phyloP scores from a whole-genome alignment of 257 asterid species.

The Solanum verrucosum region DNA sequence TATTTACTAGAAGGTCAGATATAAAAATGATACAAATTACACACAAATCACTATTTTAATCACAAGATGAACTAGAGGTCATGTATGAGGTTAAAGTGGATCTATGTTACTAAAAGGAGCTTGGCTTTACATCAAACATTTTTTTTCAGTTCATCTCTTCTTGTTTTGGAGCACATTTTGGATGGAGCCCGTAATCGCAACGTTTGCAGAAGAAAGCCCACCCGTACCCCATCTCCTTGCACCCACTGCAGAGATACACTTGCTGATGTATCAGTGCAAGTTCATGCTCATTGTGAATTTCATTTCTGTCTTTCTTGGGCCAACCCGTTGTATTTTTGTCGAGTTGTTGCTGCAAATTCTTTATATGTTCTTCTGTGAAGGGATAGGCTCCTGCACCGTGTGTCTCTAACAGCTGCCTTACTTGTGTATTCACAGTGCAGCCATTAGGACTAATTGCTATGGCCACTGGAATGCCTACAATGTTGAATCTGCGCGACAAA shows the following conservation, averaged over 20 bases:
- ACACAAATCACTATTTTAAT: background rate
- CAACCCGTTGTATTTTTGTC: constrained; percentile 16
- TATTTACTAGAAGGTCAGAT: background rate
- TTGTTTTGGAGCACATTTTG: constrained; percentile 24
- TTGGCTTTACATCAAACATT: background rate
- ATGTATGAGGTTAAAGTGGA: background rate
- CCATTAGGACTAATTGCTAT: constrained; percentile 25
- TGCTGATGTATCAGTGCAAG: constrained; percentile 8
- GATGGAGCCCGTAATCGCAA: constrained; percentile 25
- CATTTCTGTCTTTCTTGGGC: constrained; percentile 19
- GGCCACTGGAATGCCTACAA: constrained; percentile 23
- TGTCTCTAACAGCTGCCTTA: constrained; percentile 15
- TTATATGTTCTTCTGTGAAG: constrained; percentile 13
- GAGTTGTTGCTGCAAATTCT: background rate
- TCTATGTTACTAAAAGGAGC: background rate
- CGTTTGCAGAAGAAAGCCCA: constrained; percentile 21
- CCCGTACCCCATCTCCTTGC: constrained; percentile 20
- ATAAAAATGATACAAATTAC: background rate
- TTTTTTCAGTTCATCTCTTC: background rate
- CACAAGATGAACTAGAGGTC: background rate
- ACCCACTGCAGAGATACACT: constrained; percentile 16
- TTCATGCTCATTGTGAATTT: constrained; percentile 17
- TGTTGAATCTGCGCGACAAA: constrained; percentile 14
- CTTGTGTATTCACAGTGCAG: constrained; percentile 13
- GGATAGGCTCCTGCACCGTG: constrained; percentile 22